Evolutionary conservation across 148 eudicot genomes (phyloP).

Genomic region (Simmondsia chinensis): DNA sequence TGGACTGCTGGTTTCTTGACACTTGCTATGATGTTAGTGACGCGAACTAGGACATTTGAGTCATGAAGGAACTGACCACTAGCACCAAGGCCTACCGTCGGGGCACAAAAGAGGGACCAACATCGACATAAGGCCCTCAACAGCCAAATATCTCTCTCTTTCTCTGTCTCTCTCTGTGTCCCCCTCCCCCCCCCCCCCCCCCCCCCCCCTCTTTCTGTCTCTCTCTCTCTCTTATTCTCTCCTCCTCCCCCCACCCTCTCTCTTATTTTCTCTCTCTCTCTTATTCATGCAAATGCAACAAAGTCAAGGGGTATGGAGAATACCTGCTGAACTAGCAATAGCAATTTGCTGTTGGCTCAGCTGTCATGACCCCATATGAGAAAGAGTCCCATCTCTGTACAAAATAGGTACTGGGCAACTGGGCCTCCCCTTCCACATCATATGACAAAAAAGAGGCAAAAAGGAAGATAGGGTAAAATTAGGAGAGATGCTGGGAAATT

Average conservation of each 20-base stretch:
- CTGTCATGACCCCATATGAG: slow-evolving; percentile 7
- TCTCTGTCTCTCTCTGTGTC: too few relatives aligned
- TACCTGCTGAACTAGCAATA: too few relatives aligned
- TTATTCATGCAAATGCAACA: slow-evolving; percentile 21
- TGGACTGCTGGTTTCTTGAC: too few relatives aligned
- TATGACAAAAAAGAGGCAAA: slow-evolving; percentile 10
- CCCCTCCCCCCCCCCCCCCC: too few relatives aligned
- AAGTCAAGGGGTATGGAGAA: too few relatives aligned
- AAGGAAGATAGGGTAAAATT: slow-evolving; percentile 14
- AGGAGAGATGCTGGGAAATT: too few relatives aligned
- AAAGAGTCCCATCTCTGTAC: slow-evolving; percentile 16
- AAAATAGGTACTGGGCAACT: slow-evolving; percentile 5
- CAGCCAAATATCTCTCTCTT: too few relatives aligned
- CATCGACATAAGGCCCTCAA: slow-evolving; percentile 1
- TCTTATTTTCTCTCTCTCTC: slow-evolving; percentile 6
- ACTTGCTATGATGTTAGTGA: too few relatives aligned
- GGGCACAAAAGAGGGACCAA: neutral
- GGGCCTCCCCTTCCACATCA: slow-evolving; percentile 22
- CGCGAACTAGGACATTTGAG: neutral
- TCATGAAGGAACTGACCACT: neutral
- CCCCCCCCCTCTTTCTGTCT: too few relatives aligned
- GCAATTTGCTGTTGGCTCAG: too few relatives aligned
- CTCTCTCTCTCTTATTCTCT: too few relatives aligned
- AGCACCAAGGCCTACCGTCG: slow-evolving; percentile 1
- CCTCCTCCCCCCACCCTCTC: slow-evolving; percentile 7